Conservation (phyloP, 2,329 filamentous ascomycete genomes). For the Neofusicoccum sp. region DNA sequence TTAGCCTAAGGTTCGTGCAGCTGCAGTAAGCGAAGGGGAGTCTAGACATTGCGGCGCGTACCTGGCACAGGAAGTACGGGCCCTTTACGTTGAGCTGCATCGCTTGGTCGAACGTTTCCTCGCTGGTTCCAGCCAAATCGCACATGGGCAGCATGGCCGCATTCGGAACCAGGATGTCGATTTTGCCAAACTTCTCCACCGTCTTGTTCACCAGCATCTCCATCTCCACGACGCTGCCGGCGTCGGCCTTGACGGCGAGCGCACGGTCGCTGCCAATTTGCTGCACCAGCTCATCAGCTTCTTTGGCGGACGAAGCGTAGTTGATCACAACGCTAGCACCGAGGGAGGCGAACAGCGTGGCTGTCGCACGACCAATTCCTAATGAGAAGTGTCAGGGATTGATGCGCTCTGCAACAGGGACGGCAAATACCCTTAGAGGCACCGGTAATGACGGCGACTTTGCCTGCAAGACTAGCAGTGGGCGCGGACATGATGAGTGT, state of each 20-base stretch:
- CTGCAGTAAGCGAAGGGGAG: background rate
- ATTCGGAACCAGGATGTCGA: slow-evolving; percentile 63
- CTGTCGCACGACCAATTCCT: slow-evolving; percentile 74
- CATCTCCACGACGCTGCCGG: slow-evolving; percentile 55
- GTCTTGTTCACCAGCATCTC: slow-evolving; percentile 1
- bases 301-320: slow-evolving; percentile 65
- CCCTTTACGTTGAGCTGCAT: slow-evolving; percentile 62
- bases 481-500: background rate
- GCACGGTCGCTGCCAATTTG: slow-evolving; percentile 62
- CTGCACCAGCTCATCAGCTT: slow-evolving; percentile 56
- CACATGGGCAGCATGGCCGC: slow-evolving; percentile 55
- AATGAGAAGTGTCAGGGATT: slow-evolving; percentile 20
- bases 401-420: background rate
- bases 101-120: slow-evolving; percentile 54
- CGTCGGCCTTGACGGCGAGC: slow-evolving; percentile 70
- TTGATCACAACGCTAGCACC: slow-evolving; percentile 70
- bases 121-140: slow-evolving; percentile 52
- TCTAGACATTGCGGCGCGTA: background rate
- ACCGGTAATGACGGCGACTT: slow-evolving; percentile 78
- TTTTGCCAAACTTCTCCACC: slow-evolving; percentile 47
- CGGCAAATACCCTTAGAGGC: slow-evolving; percentile 67
- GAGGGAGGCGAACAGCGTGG: slow-evolving; percentile 70
- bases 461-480: slow-evolving; percentile 58
- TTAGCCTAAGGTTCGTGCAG: slow-evolving; percentile 10
- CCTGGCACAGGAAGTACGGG: slow-evolving; percentile 10